A percentile compares a stretch with the other conserved stretches of the same genome.
Evolutionary conservation across 2,329 filamentous ascomycete genomes (phyloP).

Genomic region (Zelopaecilomyces penicillatus): DNA sequence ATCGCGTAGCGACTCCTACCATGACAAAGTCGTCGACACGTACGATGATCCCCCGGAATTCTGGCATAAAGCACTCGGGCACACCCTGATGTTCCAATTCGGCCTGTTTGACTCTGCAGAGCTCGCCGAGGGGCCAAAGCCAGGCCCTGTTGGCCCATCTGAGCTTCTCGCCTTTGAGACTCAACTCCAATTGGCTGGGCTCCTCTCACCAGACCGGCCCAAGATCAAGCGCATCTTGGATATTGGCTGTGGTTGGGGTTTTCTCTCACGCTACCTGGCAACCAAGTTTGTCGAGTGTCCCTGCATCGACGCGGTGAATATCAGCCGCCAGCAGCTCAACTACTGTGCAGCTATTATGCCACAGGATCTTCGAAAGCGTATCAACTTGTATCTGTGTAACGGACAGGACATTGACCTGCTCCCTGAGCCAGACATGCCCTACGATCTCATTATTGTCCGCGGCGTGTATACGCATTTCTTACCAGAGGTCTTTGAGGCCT

Average conservation of each 20-base stretch:
- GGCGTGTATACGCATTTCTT: constrained; percentile 1
- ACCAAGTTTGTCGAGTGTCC: constrained; percentile 3
- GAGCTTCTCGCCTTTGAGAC: constrained; percentile 3
- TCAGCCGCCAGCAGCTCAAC: constrained; percentile 4
- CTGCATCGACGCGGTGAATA: constrained; percentile 6
- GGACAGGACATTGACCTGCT: constrained; percentile 2
- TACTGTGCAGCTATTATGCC: constrained; percentile 2
- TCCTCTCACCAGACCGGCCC: not conserved
- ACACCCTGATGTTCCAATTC: not conserved
- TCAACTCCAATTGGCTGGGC: constrained; percentile 4
- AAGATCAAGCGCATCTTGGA: constrained; percentile 2
- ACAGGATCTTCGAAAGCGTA: not conserved
- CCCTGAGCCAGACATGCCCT: not conserved
- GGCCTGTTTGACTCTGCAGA: not conserved
- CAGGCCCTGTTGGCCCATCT: constrained; percentile 1
- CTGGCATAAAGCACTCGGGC: constrained; percentile 3
- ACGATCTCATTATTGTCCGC: constrained; percentile 2
- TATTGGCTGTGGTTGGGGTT: constrained; percentile 6
- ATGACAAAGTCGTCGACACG: constrained; percentile 2
- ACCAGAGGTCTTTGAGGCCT: constrained; percentile 4
- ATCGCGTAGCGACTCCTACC: constrained; percentile 1
- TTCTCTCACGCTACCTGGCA: constrained; percentile 3
- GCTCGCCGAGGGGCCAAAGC: constrained; percentile 2
- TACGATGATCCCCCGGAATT: constrained; percentile 5
- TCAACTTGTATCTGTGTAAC: constrained; percentile 2